Base-by-base conservation (phyloP, 371 early-diverging fungal species). In the Syncephalastrum contaminatum region DNA sequence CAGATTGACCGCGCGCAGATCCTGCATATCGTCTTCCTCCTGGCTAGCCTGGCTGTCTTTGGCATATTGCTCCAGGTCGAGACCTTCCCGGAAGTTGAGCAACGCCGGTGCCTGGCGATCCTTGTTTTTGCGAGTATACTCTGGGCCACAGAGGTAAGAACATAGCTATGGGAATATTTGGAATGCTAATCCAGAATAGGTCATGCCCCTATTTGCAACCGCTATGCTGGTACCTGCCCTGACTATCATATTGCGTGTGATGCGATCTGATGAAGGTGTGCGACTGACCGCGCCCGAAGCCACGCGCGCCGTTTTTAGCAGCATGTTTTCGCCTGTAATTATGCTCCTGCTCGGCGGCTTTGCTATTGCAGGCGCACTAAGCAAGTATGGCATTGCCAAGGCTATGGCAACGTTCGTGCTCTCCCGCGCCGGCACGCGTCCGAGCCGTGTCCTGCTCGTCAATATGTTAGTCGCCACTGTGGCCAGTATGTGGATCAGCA, bases 401-500 rank as follows among this genome's bases (percentile, higher is more conserved):
- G 80, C 86, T 41, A 70, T 94, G 68, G 97, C 98, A 1, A 88
- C 93, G 0, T 80, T 86, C 63, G 89, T 97, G 3, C 78, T 98
- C 13, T 85, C 91, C 16, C 86, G 83, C 63, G 97, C 97, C 0
- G 97, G 96, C 15, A 89, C 89, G 18, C 80, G 84, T 15, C 95
- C 96, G 15, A 82, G 80, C 44, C 73, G 73, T 13, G 95, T 97
- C 2, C 72, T 98, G 14, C 77, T 98, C 42, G 92, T 93, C 25
- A 93, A 90, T 58, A 96, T 97, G 96, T 70, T 94, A 43, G 94
- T 98, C 1, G 93, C 95, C 20, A 94, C 96, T 2, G 81, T 97
- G 62, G 89, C 93, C 4, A 91, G 92, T 74, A 96, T 97, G 96
- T 96, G 95, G 96, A 96, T 97, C 61, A 88, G 88, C 53, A 98